Evolutionary conservation across 306 rosid genomes (phyloP).

Genomic region (Alnus rubra): DNA sequence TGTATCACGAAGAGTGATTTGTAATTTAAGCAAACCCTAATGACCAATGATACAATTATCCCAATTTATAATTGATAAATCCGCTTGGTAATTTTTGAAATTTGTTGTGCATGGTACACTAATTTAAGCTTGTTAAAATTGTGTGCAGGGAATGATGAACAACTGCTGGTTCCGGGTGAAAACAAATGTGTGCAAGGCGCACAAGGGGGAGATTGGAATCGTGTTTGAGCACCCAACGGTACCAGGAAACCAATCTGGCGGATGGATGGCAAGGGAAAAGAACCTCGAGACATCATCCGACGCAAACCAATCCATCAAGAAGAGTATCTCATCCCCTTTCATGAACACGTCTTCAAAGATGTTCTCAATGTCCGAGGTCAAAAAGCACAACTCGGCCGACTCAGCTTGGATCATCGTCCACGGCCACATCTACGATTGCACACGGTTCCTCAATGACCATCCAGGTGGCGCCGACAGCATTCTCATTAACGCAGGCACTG

Average conservation of each 20-base stretch:
- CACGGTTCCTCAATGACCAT: slow-evolving; percentile 70
- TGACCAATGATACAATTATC: too few species aligned
- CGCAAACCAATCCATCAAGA: slow-evolving; percentile 38
- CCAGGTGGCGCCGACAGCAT: slow-evolving; percentile 93
- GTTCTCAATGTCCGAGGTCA: slow-evolving; percentile 59
- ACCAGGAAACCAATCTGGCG: slow-evolving; percentile 80
- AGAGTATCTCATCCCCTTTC: slow-evolving; percentile 65
- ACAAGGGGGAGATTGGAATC: slow-evolving; percentile 68
- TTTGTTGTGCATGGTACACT: too few species aligned
- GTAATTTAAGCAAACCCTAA: too few species aligned
- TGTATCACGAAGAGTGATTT: too few species aligned
- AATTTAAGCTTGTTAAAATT: neutral
- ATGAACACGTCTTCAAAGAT: slow-evolving; percentile 53
- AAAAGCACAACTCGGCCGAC: slow-evolving; percentile 46
- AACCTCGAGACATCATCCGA: slow-evolving; percentile 42
- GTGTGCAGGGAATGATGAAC: slow-evolving; percentile 87
- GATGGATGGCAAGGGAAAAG: slow-evolving; percentile 81
- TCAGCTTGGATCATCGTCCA: slow-evolving; percentile 82
- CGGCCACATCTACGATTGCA: slow-evolving; percentile 74
- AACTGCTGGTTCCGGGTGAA: slow-evolving; percentile 87
- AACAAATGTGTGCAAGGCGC: slow-evolving; percentile 61
- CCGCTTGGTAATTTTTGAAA: too few species aligned
- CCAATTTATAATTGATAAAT: too few species aligned
- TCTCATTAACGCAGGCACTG: slow-evolving; percentile 82
- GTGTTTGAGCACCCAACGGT: slow-evolving; percentile 79